Base-by-base conservation (phyloP, 768 basidiomycete genomes). In the Terana coerulea region DNA sequence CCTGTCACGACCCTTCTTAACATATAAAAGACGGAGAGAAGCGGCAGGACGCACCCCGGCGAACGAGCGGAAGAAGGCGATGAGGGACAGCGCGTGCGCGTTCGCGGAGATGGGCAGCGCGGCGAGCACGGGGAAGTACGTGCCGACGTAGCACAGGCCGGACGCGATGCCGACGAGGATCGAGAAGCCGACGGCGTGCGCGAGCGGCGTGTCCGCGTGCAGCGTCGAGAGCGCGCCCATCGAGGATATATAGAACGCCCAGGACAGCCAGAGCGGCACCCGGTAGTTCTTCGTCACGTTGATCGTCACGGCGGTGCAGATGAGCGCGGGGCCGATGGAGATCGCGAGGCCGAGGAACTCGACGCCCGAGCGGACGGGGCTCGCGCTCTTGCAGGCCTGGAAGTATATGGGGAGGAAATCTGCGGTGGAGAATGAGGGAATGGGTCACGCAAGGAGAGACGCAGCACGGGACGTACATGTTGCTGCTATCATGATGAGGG, bases 341-440 rank as follows among this genome's bases (percentile, higher is more conserved):
- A 72, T 53, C 10, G 62, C 31, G 48, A 57, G 19, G 3, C 61
- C 59, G 50, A 74, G 65, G 14, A 67, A 17, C 37, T 67, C 63
- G 15, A 69, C 59, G 14, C 71, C 72, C 10, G 70, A 69, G 2
- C 26, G 47, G n/a, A 69, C 55, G 0, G 76, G 65, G 1, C 66
- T 66, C 9, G 64, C 62, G 9, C 60, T 63, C 52, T 67, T 69
- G 59, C 68, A 70, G 1, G 74, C 72, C 54, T 76, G 75, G 48
- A 69, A 75, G 58, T 74, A 76, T 14, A 69, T 65, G 3, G 72
- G 72, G 6, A 69, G 58, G 55, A 69, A 75, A 53, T 72, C 71
- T 69, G 19, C 37, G 17, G 19, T 7, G n/a, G 3, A 19, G 10
- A 19, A 12, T 44, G 2, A 33, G 17, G 6, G 8, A 8, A n/a